Evolutionary conservation across 495 filamentous ascomycete species (phyloP), one percentile per base, ranked within the genome.

Genomic region (Hyphodiscus hymeniophilus): DNA sequence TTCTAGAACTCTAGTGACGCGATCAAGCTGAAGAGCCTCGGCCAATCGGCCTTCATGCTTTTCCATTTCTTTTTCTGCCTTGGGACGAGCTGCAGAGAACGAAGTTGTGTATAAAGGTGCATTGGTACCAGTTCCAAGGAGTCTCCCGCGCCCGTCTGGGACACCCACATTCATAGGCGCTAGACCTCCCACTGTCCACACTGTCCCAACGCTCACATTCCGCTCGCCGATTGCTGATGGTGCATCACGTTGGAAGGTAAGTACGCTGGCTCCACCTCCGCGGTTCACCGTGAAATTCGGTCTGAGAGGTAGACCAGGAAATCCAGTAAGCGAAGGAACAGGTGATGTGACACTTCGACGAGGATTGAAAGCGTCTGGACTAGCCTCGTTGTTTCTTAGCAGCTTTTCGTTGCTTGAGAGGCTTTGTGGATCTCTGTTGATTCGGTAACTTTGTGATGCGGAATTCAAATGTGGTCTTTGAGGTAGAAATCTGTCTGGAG

Each of bases 131-230:
- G 82, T 85, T 35, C 73, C 75, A 11, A 85, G 55, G 23, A 82
- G 58, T 15, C 78, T 75, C 15, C 81, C 81, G 31, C 75, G 68
- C 8, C 83, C 82, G 60, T 82, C 70, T 41, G 80, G 60, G 16
- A 83, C 62, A 7, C 75, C 71, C 32, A 66, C 54, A 10, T 66
- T 75, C 12, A 71, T 71, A 18, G 73, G 71, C 36, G 76, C 74
- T 22, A 73, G 55, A 22, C 87, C 85, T 15, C 89, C 86, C 13
- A 92, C 85, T 4, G 78, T 77, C 89, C 89, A 94, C n/a, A 91
- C 72, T 30, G 78, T 74, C 0, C 85, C 86, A 40, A 66, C 54
- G 62, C 87, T 92, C 40, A 80, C 66, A 44, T 73, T 71, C 26
- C 67, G 57, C 11, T 69, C 63, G 17, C 50, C 54, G 45, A 30